Conservation (phyloP, 441 rosid genomes). For the Erodium moschatum region DNA sequence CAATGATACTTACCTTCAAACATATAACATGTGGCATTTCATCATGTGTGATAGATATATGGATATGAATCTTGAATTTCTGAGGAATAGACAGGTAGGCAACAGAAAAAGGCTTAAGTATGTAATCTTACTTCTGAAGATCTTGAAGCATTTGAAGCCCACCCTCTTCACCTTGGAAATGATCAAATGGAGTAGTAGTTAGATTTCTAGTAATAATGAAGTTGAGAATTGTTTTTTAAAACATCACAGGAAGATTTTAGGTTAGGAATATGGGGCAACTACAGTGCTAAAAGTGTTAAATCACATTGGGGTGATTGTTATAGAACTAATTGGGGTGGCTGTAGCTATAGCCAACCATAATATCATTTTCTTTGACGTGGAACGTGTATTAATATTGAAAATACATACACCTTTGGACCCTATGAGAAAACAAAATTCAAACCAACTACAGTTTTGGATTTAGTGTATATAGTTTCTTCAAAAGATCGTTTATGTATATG, state of each 20-base stretch:
- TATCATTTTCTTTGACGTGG: background rate
- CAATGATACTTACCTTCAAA: background rate
- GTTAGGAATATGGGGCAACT: background rate
- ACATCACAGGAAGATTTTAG: background rate
- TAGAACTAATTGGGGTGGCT: background rate
- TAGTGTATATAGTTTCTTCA: too few species aligned
- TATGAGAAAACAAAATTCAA: background rate
- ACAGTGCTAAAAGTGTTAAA: background rate
- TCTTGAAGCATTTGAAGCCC: too few species aligned
- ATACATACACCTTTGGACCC: background rate
- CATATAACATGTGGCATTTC: background rate
- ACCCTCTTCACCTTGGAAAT: background rate
- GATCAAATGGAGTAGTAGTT: background rate
- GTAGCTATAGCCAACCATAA: background rate
- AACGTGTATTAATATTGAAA: background rate
- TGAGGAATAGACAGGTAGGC: background rate
- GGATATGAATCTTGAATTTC: conserved; percentile 5
- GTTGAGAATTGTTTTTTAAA: background rate
- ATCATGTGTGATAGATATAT: background rate
- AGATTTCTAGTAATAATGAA: background rate
- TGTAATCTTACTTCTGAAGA: background rate
- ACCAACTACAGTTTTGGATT: background rate
- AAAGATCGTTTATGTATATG: too few species aligned
- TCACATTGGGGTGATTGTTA: background rate
- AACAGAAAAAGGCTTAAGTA: conserved; percentile 7